Base-by-base conservation (phyloP, 2,329 filamentous ascomycete genomes). In the Nemania diffusa region DNA sequence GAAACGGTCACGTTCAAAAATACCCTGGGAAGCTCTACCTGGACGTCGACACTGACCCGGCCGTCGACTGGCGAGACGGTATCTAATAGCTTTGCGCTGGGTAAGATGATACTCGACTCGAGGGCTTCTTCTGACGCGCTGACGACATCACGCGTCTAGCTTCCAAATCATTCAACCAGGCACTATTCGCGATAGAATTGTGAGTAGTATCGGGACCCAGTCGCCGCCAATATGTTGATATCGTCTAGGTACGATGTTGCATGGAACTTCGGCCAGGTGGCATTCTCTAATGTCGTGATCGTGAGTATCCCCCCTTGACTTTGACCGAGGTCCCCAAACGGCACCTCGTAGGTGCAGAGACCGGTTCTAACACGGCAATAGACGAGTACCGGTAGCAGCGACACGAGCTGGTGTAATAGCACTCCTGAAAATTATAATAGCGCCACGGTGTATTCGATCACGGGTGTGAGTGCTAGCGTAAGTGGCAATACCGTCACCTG, bases 231-330 rank as follows among this genome's bases (percentile, higher is more conserved):
- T 9, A n/a, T 58, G 24, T 26, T 55, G 32, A 55, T 15, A 24
- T 32, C 44, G 9, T 26, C 2, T 57, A 77, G 77, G 1, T 76
- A 75, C 20, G 77, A 75, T 48, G 76, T 79, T 9, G 69, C 68
- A n/a, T 82, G 80, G 80, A 73, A 80, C 68, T 82, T 82, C 66
- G 80, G 80, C 1, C 64, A 73, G 11, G 72, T 82, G n/a, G 76
- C 75, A 7, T 82, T 78, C 62, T 69, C 82, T 67, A 79, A 82
- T 53, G 77, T 89, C 65, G 83, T 83, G 59, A 85, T 86, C 5
- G 84, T 85, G 69, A 75, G 77, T 71, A 13, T 46, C 29, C 29
- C n/a, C 15, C n/a, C n/a, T n/a, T n/a, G n/a, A n/a, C n/a, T n/a
- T 22, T 48, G 9, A 37, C 22, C 6, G 13, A 15, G 37, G 0